phyloP scores from a whole-genome alignment of 208 protist genomes.

The Crithidia brevicula region DNA sequence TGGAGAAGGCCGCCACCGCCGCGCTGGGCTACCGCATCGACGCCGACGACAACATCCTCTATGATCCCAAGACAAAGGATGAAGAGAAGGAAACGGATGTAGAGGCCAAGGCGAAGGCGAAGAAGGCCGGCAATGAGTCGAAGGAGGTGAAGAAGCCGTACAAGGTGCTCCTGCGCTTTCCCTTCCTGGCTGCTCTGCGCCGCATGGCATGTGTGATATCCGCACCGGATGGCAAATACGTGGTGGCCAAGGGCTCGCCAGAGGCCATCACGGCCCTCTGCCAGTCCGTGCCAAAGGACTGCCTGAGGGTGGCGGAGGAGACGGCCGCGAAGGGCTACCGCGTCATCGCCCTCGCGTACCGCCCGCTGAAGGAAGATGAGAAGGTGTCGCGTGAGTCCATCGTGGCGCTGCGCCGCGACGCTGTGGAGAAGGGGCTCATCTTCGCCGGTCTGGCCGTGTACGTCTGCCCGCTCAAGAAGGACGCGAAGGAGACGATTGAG shows the following conservation, averaged over 20 bases:
- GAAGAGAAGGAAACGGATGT: constrained; percentile 12
- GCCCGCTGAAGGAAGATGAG: constrained; percentile 60
- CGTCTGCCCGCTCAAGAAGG: constrained; percentile 95
- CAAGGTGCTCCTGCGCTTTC: constrained; percentile 91
- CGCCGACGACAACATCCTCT: constrained; percentile 70
- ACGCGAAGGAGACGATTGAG: constrained; percentile 85
- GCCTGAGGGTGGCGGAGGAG: constrained; percentile 76
- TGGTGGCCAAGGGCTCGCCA: constrained; percentile 96
- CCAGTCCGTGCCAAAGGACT: constrained; percentile 74
- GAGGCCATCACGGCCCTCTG: constrained; percentile 94
- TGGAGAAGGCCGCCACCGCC: constrained; percentile 94
- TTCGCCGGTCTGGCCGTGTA: constrained; percentile 98
- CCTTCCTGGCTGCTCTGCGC: constrained; percentile 95
- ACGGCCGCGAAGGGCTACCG: constrained; percentile 93
- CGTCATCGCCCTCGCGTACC: constrained; percentile 97
- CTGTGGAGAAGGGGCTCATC: constrained; percentile 89
- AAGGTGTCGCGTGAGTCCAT: constrained; percentile 52
- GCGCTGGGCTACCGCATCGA: constrained; percentile 90
- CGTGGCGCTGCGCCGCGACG: constrained; percentile 67
- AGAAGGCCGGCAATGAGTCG: constrained; percentile 7
- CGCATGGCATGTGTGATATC: constrained; percentile 95
- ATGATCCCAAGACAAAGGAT: constrained; percentile 46
- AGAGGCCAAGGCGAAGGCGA: constrained; percentile 3
- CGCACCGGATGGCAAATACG: constrained; percentile 59
- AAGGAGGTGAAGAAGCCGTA: constrained; percentile 41